Evolutionary conservation across 2,329 filamentous ascomycete genomes (phyloP), one percentile per base, ranked within the genome.

Genomic region (Salinomyces thailandicus): DNA sequence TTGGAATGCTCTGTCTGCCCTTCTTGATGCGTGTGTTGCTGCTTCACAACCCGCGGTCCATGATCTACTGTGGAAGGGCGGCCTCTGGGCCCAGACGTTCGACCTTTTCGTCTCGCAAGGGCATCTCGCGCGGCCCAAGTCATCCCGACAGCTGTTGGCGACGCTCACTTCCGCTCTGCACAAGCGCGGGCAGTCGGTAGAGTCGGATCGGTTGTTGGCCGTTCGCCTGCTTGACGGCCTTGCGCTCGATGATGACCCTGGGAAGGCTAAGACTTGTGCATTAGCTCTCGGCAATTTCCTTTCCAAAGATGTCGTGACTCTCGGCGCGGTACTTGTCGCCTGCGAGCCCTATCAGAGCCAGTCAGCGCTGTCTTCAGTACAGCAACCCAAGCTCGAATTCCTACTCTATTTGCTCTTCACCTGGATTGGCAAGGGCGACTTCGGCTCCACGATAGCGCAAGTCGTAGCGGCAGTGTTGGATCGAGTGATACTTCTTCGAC

Each of bases 281-380:
- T 29, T 35, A 15, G 38, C 35, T 12, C 28, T 45, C 24, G 76
- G 81, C 32, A 71, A 78, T 49, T 72, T 85, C 38, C 53, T 85
- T 3, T 62, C 67, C 32, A 85, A 81, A 54, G 62, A 65, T 2
- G 64, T 78, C 9, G 59, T 81, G 17, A 62, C 52, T 1, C 45
- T 63, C 13, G 29, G 49, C 13, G 30, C 20, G 3, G 13, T 36
- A 6, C 33, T 41, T 6, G 29, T 29, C 22, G 22, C 22, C 22
- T 26, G 22, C n/a, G 22, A 26, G 22, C 22, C 22, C 9, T 26
- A 26, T 26, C 22, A 30, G 27, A 9, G 20, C 20, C 7, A n/a
- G 7, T n/a, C 20, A 24, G 20, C 20, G 20, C 7, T 7, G 20
- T 7, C n/a, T 7, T 24, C 20, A 24, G 20, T 7, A 30, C 11